Percentiles rank a stretch among this genome's conserved stretches.
These are phyloP conservation scores for Tetracladium marchalianum DNA, from an alignment of 495 filamentous ascomycete genomes.

Conservation along the genomic window DNA sequence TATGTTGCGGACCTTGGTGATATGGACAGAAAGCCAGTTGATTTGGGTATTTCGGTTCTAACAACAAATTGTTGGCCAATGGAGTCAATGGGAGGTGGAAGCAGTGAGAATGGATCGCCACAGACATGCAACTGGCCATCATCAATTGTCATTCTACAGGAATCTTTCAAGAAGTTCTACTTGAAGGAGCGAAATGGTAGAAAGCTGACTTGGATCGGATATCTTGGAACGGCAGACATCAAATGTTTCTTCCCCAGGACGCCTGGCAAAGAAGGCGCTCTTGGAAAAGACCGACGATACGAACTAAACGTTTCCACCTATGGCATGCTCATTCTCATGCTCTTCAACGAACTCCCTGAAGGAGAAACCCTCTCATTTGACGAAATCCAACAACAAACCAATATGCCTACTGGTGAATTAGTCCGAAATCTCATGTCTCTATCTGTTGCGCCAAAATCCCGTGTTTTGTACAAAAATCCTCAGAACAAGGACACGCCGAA, in stretches of 20 bases:
- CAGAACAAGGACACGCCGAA: conserved; percentile 68
- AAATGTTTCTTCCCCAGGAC: conserved; percentile 66
- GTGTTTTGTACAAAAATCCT: conserved; percentile 74
- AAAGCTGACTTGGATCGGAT: conserved; percentile 69
- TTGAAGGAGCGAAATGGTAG: conserved; percentile 77
- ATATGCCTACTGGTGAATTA: conserved; percentile 71
- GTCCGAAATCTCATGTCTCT: conserved; percentile 76
- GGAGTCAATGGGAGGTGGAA: conserved; percentile 56
- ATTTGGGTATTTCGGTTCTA: conserved; percentile 74
- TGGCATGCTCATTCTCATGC: conserved; percentile 77
- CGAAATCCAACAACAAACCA: conserved; percentile 75
- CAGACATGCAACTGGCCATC: conserved; percentile 59
- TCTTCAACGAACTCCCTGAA: conserved; percentile 73
- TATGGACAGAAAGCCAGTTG: conserved; percentile 55
- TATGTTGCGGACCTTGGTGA: conserved; percentile 57
- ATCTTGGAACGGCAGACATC: conserved; percentile 71
- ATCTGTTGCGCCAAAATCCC: conserved; percentile 74
- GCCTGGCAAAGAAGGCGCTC: conserved; percentile 45
- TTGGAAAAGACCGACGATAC: conserved; percentile 64
- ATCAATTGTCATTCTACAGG: conserved; percentile 65
- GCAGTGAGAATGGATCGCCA: conserved; percentile 37
- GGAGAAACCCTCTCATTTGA: conserved; percentile 64
- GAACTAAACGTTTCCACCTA: conserved; percentile 91
- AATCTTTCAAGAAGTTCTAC: conserved; percentile 88
- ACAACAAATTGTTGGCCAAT: conserved; percentile 93